phyloP scores from a whole-genome alignment of 1,284 basidiomycete genomes.

The Volvariella volvacea region DNA sequence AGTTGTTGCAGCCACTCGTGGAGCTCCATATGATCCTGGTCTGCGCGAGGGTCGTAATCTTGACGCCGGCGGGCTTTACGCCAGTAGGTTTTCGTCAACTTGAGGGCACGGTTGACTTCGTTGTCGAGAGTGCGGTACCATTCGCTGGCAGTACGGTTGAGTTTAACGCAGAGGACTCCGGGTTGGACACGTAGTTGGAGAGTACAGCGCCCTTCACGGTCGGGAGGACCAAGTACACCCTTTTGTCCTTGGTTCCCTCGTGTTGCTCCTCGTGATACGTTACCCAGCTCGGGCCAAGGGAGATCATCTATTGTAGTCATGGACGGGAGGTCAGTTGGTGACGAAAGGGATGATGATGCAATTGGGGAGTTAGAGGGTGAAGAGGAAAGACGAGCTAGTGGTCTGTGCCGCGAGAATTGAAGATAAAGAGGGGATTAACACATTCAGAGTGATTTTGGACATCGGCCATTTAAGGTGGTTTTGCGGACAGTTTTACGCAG shows the following conservation, averaged over 20 bases:
- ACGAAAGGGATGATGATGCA: constrained; percentile 18
- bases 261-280: constrained; percentile 76
- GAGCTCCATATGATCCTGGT: constrained; percentile 80
- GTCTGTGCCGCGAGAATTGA: constrained; percentile 17
- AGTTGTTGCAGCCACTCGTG: constrained; percentile 79
- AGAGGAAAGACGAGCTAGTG: constrained; percentile 5
- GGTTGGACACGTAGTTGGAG: constrained; percentile 75
- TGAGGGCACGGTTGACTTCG: constrained; percentile 71
- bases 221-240: constrained; percentile 60
- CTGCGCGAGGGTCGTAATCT: constrained; percentile 74
- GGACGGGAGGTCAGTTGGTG: constrained; percentile 17
- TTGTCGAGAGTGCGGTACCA: constrained; percentile 71
- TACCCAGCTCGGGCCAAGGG: constrained; percentile 77
- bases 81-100: constrained; percentile 79
- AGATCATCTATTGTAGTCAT: constrained; percentile 67
- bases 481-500: constrained; percentile 13
- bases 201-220: constrained; percentile 61
- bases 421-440: constrained; percentile 10
- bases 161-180: constrained; percentile 64
- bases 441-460: background rate
- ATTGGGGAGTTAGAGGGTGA: constrained; percentile 11
- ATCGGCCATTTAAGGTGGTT: constrained; percentile 21
- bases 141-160: constrained; percentile 68
- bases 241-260: constrained; percentile 79
- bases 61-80: constrained; percentile 68